phyloP scores from a whole-genome alignment of 2,329 filamentous ascomycete species.

The Fusarium liriodendri region DNA sequence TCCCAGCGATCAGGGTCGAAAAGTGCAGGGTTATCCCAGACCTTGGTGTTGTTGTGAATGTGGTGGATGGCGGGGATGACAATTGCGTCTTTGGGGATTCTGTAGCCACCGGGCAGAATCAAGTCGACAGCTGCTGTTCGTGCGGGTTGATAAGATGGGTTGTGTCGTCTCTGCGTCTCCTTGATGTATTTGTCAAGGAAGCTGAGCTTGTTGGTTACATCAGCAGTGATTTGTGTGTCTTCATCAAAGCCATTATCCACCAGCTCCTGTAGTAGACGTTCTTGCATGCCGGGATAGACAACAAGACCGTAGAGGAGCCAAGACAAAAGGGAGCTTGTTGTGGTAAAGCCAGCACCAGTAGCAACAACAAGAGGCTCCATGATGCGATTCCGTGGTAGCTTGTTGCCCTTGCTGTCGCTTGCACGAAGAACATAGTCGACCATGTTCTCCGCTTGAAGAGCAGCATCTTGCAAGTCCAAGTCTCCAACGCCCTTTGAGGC shows the following conservation, averaged over 20 bases:
- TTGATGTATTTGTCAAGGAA: constrained; percentile 70
- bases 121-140: constrained; percentile 67
- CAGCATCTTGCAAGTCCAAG: constrained; percentile 60
- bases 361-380: constrained; percentile 58
- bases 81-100: constrained; percentile 61
- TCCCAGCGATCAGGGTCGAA: constrained; percentile 73
- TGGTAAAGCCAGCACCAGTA: constrained; percentile 70
- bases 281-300: constrained; percentile 66
- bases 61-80: constrained; percentile 65
- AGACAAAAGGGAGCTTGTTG: constrained; percentile 67
- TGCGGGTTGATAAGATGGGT: constrained; percentile 70
- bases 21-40: constrained; percentile 68
- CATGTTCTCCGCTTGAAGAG: constrained; percentile 58
- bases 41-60: constrained; percentile 63
- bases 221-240: constrained; percentile 58
- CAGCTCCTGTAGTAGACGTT: constrained; percentile 67
- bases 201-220: constrained; percentile 58
- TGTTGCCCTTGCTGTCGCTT: constrained; percentile 64
- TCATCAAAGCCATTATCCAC: constrained; percentile 60
- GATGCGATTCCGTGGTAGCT: constrained; percentile 56
- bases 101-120: constrained; percentile 69
- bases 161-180: constrained; percentile 69
- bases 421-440: constrained; percentile 65
- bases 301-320: constrained; percentile 68
- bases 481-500: constrained; percentile 52